Evolutionary conservation across 306 rosid genomes (phyloP).

Genomic region (Erythrophleum fordii): DNA sequence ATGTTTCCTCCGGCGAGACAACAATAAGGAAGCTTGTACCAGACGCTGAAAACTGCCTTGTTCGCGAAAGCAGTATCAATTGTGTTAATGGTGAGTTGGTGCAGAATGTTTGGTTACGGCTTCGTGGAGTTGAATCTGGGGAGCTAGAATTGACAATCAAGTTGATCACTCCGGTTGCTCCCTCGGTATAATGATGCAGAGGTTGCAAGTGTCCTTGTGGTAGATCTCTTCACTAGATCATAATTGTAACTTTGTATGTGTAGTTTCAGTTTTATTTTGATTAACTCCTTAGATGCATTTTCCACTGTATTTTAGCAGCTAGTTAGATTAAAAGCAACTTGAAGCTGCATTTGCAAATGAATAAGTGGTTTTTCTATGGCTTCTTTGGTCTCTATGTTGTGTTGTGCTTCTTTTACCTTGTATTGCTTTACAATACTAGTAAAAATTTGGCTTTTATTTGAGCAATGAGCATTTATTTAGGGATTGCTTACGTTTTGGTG

Average conservation of each 20-base stretch:
- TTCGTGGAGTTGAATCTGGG: conserved; percentile 84
- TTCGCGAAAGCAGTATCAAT: conserved; percentile 78
- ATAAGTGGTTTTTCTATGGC: conserved; percentile 34
- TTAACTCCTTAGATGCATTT: conserved; percentile 36
- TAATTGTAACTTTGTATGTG: conserved; percentile 40
- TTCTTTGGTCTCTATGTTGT: conserved; percentile 33
- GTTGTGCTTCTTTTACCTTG: conserved; percentile 23
- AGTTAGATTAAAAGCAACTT: conserved; percentile 21
- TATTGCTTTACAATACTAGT: neutral
- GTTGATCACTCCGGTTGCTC: conserved; percentile 50
- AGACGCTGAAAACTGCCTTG: conserved; percentile 78
- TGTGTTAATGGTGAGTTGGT: conserved; percentile 77
- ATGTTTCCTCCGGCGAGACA: conserved; percentile 67
- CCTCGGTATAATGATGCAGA: conserved; percentile 36
- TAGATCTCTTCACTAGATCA: conserved; percentile 48
- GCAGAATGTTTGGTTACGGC: conserved; percentile 93
- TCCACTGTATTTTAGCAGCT: conserved; percentile 35
- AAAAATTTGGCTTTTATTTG: neutral
- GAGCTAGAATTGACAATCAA: conserved; percentile 84
- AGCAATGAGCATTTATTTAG: neutral
- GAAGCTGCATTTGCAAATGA: conserved; percentile 41
- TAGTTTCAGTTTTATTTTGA: conserved; percentile 29
- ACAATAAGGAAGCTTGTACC: conserved; percentile 80
- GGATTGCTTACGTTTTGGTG: neutral
- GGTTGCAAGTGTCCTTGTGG: conserved; percentile 21